phyloP scores from a whole-genome alignment of 2,329 filamentous ascomycete genomes.

The Nemania bipapillata region DNA sequence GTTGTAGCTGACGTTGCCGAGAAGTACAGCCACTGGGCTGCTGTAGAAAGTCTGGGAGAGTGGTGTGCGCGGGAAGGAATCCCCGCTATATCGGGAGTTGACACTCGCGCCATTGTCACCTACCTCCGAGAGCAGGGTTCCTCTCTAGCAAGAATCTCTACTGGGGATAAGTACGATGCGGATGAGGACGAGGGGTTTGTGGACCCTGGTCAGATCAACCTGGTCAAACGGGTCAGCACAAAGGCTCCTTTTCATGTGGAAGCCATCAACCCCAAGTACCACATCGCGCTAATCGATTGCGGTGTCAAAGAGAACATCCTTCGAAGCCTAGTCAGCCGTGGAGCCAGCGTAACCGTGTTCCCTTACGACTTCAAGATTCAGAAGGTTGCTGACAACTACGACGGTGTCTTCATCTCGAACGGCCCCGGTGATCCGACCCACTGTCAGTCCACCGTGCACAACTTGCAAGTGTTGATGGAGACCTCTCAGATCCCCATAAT shows the following conservation, averaged over 20 bases:
- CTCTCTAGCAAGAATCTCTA: constrained; percentile 90
- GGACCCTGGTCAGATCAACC: constrained; percentile 95
- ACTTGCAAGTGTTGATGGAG: constrained; percentile 90
- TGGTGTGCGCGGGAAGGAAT: constrained; percentile 98
- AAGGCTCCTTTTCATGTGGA: constrained; percentile 97
- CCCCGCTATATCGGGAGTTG: constrained; percentile 94
- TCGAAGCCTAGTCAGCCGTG: constrained; percentile 89
- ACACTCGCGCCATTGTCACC: constrained; percentile 96
- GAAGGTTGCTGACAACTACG: constrained; percentile 97
- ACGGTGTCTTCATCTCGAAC: constrained; percentile 99
- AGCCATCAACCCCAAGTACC: constrained; percentile 82
- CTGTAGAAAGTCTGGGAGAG: constrained; percentile 88
- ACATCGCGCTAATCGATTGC: constrained; percentile 95
- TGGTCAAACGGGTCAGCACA: constrained; percentile 95
- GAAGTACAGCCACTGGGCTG: constrained; percentile 98
- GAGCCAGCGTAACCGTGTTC: constrained; percentile 92
- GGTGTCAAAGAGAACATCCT: constrained; percentile 99
- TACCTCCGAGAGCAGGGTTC: constrained; percentile 96
- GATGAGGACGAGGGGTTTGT: constrained; percentile 97
- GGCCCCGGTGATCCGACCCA: constrained; percentile 98
- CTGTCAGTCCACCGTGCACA: constrained; percentile 93
- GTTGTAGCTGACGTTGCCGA: constrained; percentile 94
- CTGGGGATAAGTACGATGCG: constrained; percentile 97
- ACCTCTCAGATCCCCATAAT: constrained; percentile 91
- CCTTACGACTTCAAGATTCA: constrained; percentile 97